These are phyloP conservation scores for Suillus placidus DNA, from an alignment of 768 basidiomycete species.

Conservation along the genomic window DNA sequence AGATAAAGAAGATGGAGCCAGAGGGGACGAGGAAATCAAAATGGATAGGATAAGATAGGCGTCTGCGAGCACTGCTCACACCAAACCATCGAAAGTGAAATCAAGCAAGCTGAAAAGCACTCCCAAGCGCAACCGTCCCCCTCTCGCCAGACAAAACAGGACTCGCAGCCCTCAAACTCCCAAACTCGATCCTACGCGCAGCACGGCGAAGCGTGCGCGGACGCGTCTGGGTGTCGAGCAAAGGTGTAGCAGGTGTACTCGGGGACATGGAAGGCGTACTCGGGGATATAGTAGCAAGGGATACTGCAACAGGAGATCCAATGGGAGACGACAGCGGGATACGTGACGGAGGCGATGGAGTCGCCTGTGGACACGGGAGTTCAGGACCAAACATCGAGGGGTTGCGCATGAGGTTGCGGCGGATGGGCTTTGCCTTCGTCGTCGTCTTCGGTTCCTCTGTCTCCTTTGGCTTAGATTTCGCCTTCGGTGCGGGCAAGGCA, in stretches of 20 bases:
- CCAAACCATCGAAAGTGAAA: background rate
- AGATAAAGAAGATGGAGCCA: background rate
- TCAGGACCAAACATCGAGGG: constrained; percentile 71
- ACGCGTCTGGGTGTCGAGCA: constrained; percentile 13
- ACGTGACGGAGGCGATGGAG: constrained; percentile 33
- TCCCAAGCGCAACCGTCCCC: constrained; percentile 52
- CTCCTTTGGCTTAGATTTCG: constrained; percentile 17
- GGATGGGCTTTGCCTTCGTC: constrained; percentile 32
- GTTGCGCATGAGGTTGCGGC: constrained; percentile 55
- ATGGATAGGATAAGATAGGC: background rate
- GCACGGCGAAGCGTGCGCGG: constrained; percentile 36
- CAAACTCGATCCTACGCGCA: constrained; percentile 69
- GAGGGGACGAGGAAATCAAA: background rate
- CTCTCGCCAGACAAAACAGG: constrained; percentile 36
- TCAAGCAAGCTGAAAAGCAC: constrained; percentile 71
- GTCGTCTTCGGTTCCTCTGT: constrained; percentile 16
- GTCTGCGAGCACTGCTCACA: background rate
- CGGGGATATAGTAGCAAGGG: constrained; percentile 13
- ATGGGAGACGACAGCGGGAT: constrained; percentile 33
- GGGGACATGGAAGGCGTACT: constrained; percentile 13
- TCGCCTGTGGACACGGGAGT: constrained; percentile 50
- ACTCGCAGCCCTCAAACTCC: constrained; percentile 47
- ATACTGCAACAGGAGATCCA: constrained; percentile 8
- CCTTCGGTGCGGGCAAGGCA: constrained; percentile 23
- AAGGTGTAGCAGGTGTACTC: constrained; percentile 13